phyloP scores from a whole-genome alignment of 495 filamentous ascomycete genomes.

The Hypomontagnella submonticulosa region DNA sequence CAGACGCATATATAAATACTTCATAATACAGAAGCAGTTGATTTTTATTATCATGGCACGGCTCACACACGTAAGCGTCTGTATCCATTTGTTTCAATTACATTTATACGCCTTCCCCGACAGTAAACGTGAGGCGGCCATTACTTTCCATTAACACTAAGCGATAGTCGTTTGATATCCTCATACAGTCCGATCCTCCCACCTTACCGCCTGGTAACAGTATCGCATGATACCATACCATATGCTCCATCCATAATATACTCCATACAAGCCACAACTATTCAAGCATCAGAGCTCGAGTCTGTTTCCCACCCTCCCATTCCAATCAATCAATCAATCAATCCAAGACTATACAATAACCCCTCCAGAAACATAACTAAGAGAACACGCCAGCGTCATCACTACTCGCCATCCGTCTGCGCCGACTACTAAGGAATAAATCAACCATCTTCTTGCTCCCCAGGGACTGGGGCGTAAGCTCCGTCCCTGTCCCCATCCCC shows the following conservation, averaged over 20 bases:
- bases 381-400: constrained; percentile 42
- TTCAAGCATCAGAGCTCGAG: not conserved
- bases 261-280: not conserved
- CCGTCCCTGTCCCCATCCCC: constrained; percentile 44
- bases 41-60: too few relatives aligned
- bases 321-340: not conserved
- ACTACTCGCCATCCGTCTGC: constrained; percentile 54
- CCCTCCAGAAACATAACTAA: constrained; percentile 5
- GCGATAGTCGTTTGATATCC: constrained; percentile 26
- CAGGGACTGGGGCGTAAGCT: constrained; percentile 48
- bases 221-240: not conserved
- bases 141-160: constrained; percentile 26
- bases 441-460: constrained; percentile 71
- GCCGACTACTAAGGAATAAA: constrained; percentile 66
- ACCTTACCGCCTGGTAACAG: not conserved
- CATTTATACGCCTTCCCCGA: constrained; percentile 7
- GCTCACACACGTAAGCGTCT: too few relatives aligned
- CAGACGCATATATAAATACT: too few relatives aligned
- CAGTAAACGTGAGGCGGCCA: constrained; percentile 1
- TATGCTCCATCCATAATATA: constrained; percentile 4
- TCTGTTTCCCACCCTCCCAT: not conserved
- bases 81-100: constrained; percentile 12
- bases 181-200: not conserved
- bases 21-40: too few relatives aligned
- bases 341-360: not conserved